Evolutionary conservation across 2,329 filamentous ascomycete species (phyloP).

Genomic region (Pezicula neosporulosa): DNA sequence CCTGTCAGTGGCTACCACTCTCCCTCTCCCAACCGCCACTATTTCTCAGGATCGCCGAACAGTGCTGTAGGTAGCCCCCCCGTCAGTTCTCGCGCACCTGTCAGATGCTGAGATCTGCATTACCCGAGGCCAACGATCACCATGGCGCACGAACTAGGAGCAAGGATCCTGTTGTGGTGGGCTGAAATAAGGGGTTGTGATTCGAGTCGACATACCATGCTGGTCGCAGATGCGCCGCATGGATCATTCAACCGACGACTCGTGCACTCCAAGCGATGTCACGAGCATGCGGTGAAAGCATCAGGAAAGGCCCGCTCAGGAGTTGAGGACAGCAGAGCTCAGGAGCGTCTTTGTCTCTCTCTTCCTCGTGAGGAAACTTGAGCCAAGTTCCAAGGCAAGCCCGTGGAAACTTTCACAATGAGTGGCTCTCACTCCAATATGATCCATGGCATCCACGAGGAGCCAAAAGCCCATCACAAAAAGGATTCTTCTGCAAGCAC

Average conservation of each 20-base stretch:
- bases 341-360: too few species aligned
- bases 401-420: too few species aligned
- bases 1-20: neutral
- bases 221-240: constrained; percentile 21
- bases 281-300: neutral
- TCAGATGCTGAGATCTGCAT: constrained; percentile 25
- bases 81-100: constrained; percentile 10
- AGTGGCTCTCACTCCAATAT: too few species aligned
- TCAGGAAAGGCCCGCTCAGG: neutral
- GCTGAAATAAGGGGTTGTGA: constrained; percentile 17
- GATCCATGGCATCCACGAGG: too few species aligned
- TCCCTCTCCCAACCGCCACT: neutral
- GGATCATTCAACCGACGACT: constrained; percentile 20
- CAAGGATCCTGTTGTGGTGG: constrained; percentile 6
- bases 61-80: neutral
- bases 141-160: constrained; percentile 23
- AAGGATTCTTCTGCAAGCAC: too few species aligned
- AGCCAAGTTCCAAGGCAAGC: too few species aligned
- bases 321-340: neutral
- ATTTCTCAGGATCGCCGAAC: neutral
- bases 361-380: too few species aligned
- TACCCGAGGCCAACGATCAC: constrained; percentile 26
- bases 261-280: constrained; percentile 8
- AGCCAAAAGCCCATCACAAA: too few species aligned
- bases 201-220: constrained; percentile 19